Evolutionary conservation across 2,329 filamentous ascomycete genomes (phyloP), one percentile per base, ranked within the genome.

Genomic region (Botryotinia narcissicola): DNA sequence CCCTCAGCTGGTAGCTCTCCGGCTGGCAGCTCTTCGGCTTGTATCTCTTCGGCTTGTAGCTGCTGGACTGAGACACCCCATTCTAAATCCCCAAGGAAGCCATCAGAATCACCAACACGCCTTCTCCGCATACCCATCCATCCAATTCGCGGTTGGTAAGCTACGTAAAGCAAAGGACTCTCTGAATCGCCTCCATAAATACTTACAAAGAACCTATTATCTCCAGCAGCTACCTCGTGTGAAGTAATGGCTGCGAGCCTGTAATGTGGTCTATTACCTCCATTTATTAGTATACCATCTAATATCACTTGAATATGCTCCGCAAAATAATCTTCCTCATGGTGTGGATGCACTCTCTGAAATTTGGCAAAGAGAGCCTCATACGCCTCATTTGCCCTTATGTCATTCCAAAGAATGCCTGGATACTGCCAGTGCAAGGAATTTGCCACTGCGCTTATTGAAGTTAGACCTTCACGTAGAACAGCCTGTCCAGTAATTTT

Each of bases 361-460:
- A 57, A 32, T 42, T 1, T 57, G 5, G 10, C 2, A 42, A 42
- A 42, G 3, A 57, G 1, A 32, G 25, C 10, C 4, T 57, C 37
- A n/a, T 32, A 69, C 9, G n/a, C 48, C n/a, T 42, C 46, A 18
- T 16, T 5, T 57, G 7, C 37, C 22, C 2, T 25, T 2, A 42
- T 32, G 0, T 44, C 14, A 18, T 16, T 5, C 16, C 40, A 29
- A 10, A 57, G 20, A 14, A 57, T 2, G 9, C 48, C 37, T 18
- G 66, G 48, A 69, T 32, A 69, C 51, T 69, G 66, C 25, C 18
- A 69, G 12, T 42, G n/a, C 10, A 69, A 57, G n/a, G 66, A 69
- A 25, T 12, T 20, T 57, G 37, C 66, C 22, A 69, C 37, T 69
- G 66, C 66, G 32, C 9, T 32, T 22, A 69, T 42, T 20, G 35